Percentiles rank a stretch among this genome's conserved stretches.
These are phyloP conservation scores for Diospyros kaki DNA, from an alignment of 148 eudicot genomes.

Conservation along the genomic window DNA sequence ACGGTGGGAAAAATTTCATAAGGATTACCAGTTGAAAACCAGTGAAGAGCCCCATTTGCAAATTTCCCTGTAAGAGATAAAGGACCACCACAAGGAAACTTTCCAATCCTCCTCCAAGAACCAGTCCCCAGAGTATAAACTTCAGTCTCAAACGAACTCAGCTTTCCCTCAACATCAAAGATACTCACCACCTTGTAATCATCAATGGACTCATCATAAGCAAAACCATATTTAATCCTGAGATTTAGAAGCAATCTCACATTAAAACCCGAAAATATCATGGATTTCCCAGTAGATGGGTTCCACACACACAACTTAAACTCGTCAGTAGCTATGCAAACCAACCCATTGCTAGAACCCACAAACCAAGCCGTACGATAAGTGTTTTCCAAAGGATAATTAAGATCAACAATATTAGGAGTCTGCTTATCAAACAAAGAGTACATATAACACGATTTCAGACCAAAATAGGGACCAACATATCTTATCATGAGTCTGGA, in stretches of 20 bases:
- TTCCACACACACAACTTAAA: conserved; percentile 11
- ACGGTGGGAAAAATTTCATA: neutral
- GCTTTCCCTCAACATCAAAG: neutral
- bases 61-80: conserved; percentile 4
- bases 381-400: conserved; percentile 13
- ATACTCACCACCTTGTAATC: conserved; percentile 32
- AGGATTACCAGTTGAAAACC: conserved; percentile 12
- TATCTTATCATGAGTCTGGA: conserved; percentile 22
- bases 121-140: conserved; percentile 19
- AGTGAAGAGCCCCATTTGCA: conserved; percentile 34
- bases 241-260: neutral
- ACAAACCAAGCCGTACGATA: neutral
- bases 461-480: conserved; percentile 4
- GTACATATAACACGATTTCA: conserved; percentile 15
- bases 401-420: neutral
- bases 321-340: conserved; percentile 16
- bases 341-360: conserved; percentile 32
- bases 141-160: neutral
- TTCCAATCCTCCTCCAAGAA: conserved; percentile 23
- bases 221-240: conserved; percentile 20
- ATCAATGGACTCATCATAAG: conserved; percentile 28
- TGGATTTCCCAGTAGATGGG: conserved; percentile 18
- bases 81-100: conserved; percentile 13
- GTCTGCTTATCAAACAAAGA: conserved; percentile 11
- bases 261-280: neutral